phyloP scores from a whole-genome alignment of 108 stramenopile genomes.

The Fragilariopsis cylindrus region DNA sequence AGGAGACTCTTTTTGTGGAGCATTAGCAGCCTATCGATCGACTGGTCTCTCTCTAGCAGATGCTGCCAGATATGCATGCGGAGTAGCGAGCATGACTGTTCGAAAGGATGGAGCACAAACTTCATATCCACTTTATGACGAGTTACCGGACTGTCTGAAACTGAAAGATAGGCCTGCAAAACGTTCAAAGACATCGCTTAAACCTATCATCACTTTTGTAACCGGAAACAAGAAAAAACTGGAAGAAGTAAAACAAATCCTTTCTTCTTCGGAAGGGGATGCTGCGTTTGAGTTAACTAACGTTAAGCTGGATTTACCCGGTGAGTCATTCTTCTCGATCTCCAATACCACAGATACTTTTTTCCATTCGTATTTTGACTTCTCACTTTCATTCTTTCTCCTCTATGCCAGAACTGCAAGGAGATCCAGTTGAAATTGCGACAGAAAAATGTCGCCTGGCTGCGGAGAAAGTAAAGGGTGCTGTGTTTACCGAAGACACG shows the following conservation, averaged over 20 bases:
- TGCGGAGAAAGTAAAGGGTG: conserved; percentile 73
- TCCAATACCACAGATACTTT: not conserved
- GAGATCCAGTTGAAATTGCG: conserved; percentile 94
- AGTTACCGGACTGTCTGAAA: conserved; percentile 65
- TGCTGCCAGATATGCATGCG: conserved; percentile 74
- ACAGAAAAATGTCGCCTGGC: conserved; percentile 94
- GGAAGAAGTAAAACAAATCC: conserved; percentile 89
- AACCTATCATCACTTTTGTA: conserved; percentile 86
- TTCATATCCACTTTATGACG: conserved; percentile 62
- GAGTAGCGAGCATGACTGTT: conserved; percentile 83
- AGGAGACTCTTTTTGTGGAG: conserved; percentile 86
- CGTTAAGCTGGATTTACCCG: conserved; percentile 89
- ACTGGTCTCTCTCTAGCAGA: conserved; percentile 50
- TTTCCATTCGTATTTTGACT: not conserved
- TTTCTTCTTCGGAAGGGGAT: conserved; percentile 31
- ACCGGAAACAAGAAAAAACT: conserved; percentile 99
- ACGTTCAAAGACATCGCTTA: conserved; percentile 16
- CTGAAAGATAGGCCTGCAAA: conserved; percentile 6
- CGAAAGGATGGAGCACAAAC: conserved; percentile 78
- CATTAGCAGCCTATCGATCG: conserved; percentile 70
- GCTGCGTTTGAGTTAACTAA: conserved; percentile 80
- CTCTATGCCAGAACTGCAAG: conserved; percentile 77
- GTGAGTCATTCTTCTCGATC: not conserved
- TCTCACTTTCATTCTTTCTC: not conserved
- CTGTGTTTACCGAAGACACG: conserved; percentile 97